Evolutionary conservation across 495 filamentous ascomycete genomes (phyloP), one percentile per base, ranked within the genome.

Genomic region (Aspergillus bertholletiae): DNA sequence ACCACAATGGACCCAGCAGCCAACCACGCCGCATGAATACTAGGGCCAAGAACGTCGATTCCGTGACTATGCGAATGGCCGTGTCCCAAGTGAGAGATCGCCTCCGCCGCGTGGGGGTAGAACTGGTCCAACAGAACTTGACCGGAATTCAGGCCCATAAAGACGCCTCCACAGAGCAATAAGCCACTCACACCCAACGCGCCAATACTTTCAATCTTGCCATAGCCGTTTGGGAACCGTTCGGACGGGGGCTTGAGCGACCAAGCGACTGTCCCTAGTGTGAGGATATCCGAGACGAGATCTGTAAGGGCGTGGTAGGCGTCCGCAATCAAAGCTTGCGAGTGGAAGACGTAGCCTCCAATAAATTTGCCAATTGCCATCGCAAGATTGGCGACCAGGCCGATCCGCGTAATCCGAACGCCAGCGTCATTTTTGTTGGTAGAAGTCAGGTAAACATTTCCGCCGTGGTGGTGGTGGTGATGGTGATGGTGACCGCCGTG

Each of bases 201-300:
- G 12, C 94, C 94, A 68, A 98, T 75, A 61, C 90, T 94, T 74
- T 98, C 94, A n/a, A 98, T 80, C 74, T 98, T 98, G 55, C 94
- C 94, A 63, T 95, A 98, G 5, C 94, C 94, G 62, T 82, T 79
- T 15, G 94, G 94, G 68, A 96, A 97, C 30, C 80, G 77, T 28
- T 84, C 80, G 13, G 88, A 89, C 1, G 94, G 92, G 21, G 88
- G 85, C 57, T 86, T 88, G 30, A 97, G 69, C 32, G 90, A 92
- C 85, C 89, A 96, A 1, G 92, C 88, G 48, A 98, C 90, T 24
- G 94, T 98, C 7, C 88, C 88, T 30, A 98, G 78, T 1, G 94
- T 98, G 64, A 97, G 83, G 61, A 97, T 79, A 70, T 98, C 94
- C 40, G 90, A 96, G 49, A 96, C 90, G 18, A 98, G 80, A 73